phyloP scores from a whole-genome alignment of 129 eudicot genomes.

The Escallonia rubra region DNA sequence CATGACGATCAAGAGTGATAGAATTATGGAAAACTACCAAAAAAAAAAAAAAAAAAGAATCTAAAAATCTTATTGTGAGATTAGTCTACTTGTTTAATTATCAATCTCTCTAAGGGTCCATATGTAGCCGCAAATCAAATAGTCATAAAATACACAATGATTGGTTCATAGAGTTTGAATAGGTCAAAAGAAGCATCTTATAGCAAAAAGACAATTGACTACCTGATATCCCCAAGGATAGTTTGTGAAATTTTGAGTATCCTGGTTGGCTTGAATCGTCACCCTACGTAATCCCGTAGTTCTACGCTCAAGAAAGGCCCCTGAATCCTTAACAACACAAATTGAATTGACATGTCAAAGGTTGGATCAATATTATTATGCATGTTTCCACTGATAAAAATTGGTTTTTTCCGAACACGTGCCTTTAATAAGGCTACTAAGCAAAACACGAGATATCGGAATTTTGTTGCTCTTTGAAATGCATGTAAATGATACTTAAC shows the following conservation, averaged over 20 bases:
- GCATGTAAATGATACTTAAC: too few relatives aligned
- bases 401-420: too few relatives aligned
- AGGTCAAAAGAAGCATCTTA: neutral
- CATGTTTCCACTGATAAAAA: too few relatives aligned
- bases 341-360: neutral
- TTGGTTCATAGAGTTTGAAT: neutral
- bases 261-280: conserved; percentile 22
- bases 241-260: conserved; percentile 28
- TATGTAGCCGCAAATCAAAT: neutral
- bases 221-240: conserved; percentile 88
- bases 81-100: neutral
- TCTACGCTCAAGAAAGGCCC: conserved; percentile 63
- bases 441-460: too few relatives aligned
- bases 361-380: too few relatives aligned
- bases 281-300: conserved; percentile 47
- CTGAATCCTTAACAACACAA: conserved; percentile 55
- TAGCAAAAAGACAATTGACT: neutral
- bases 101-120: neutral
- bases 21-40: too few relatives aligned
- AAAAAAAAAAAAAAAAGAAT: too few relatives aligned
- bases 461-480: too few relatives aligned
- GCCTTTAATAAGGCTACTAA: too few relatives aligned
- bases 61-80: too few relatives aligned
- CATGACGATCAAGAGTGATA: too few relatives aligned
- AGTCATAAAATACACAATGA: neutral